Evolutionary conservation across 2,329 filamentous ascomycete genomes (phyloP).

Genomic region (Aspergillus niger): DNA sequence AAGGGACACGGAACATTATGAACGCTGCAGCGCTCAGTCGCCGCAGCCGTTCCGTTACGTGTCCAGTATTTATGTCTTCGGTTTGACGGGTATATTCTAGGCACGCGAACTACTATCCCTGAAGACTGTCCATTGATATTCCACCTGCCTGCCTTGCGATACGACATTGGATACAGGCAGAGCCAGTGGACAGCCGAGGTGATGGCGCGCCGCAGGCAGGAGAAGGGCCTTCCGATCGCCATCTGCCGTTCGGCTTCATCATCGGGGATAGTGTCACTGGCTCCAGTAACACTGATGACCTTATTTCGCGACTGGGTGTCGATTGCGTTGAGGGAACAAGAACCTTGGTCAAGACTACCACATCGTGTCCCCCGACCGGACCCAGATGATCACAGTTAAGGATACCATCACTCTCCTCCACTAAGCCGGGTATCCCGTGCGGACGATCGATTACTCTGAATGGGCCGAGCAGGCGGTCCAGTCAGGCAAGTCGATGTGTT

Average conservation of each 20-base stretch:
- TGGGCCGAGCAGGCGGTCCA: slow-evolving; percentile 10
- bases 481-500: slow-evolving; percentile 2
- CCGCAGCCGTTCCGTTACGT: slow-evolving; percentile 14
- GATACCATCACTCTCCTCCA: slow-evolving; percentile 11
- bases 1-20: slow-evolving; percentile 7
- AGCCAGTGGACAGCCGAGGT: slow-evolving; percentile 43
- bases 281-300: slow-evolving; percentile 70
- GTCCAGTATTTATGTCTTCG: slow-evolving; percentile 14
- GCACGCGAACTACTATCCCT: background rate
- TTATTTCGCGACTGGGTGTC: slow-evolving; percentile 76
- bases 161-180: slow-evolving; percentile 56
- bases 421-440: slow-evolving; percentile 11
- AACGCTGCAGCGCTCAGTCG: slow-evolving; percentile 6
- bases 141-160: slow-evolving; percentile 13
- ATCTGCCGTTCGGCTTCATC: slow-evolving; percentile 80
- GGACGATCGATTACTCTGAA: slow-evolving; percentile 9
- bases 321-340: slow-evolving; percentile 59
- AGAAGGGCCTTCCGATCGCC: slow-evolving; percentile 67
- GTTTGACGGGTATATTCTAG: slow-evolving; percentile 12
- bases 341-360: too few species aligned
- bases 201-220: slow-evolving; percentile 71
- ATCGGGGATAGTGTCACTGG: slow-evolving; percentile 68
- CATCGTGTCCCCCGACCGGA: slow-evolving; percentile 56
- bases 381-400: slow-evolving; percentile 6
- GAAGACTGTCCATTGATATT: slow-evolving; percentile 14